These are phyloP conservation scores for Dactylellina leptospora DNA, from an alignment of 2,329 filamentous ascomycete genomes.

Conservation along the genomic window DNA sequence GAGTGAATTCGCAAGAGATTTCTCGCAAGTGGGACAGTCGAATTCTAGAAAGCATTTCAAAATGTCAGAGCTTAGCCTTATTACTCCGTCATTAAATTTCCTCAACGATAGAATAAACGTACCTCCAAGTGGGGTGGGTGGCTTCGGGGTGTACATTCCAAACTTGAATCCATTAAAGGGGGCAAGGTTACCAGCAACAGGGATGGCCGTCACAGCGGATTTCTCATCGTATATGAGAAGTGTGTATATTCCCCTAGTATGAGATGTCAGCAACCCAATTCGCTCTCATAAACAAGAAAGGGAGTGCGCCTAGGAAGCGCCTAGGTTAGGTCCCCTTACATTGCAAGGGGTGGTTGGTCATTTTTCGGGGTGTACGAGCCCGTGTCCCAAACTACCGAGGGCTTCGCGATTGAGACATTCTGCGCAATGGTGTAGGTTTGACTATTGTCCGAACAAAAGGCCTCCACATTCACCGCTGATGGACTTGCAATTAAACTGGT, in stretches of 20 bases:
- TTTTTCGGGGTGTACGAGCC: constrained; percentile 54
- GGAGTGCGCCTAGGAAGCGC: background rate
- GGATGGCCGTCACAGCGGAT: constrained; percentile 65
- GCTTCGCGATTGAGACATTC: constrained; percentile 68
- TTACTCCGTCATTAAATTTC: too few species aligned
- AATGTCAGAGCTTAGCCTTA: too few species aligned
- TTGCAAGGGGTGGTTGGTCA: constrained; percentile 55
- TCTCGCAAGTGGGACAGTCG: constrained; percentile 64
- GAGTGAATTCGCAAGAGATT: constrained; percentile 60
- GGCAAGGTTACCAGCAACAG: constrained; percentile 67
- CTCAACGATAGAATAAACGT: constrained; percentile 56
- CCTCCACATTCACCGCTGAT: constrained; percentile 69
- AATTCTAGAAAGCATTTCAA: constrained; percentile 58
- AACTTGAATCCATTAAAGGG: constrained; percentile 67
- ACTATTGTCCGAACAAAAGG: constrained; percentile 69
- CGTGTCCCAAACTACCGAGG: constrained; percentile 71
- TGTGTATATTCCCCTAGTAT: constrained; percentile 66
- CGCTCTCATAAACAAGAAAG: background rate
- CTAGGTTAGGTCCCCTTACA: constrained; percentile 62
- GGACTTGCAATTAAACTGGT: constrained; percentile 71
- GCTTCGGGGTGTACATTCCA: constrained; percentile 70
- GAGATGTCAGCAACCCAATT: constrained; percentile 15
- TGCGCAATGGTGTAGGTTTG: constrained; percentile 69
- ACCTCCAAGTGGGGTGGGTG: constrained; percentile 65
- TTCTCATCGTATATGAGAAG: constrained; percentile 68